Conservation (phyloP, 139 green algal genomes). For the Penium margaritaceum region DNA sequence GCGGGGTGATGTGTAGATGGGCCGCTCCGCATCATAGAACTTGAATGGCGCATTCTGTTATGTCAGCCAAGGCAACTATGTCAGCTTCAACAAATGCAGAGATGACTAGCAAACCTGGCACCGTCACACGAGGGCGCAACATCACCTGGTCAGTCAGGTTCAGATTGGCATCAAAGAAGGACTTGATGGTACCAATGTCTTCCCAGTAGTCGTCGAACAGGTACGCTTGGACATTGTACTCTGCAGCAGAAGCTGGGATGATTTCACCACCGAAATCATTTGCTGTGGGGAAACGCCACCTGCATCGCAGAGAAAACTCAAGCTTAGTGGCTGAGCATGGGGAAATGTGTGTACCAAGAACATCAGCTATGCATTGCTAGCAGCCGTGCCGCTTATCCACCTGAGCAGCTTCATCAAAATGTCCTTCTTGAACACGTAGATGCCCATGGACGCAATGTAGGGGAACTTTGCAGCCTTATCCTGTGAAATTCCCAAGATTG, state of each 20-base stretch:
- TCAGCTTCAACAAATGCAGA: no score
- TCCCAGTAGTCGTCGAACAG: slow-evolving; percentile 98
- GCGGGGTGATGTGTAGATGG: slow-evolving; percentile 96
- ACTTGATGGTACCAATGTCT: slow-evolving; percentile 94
- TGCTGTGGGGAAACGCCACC: slow-evolving; percentile 51
- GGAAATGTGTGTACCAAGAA: no score
- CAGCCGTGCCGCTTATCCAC: no score
- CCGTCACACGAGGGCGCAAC: no score
- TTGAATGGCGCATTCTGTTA: slow-evolving; percentile 76
- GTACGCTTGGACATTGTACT: slow-evolving; percentile 74
- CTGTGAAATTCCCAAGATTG: slow-evolving; percentile 63
- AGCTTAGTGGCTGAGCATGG: no score
- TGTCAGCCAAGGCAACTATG: no score
- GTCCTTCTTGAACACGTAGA: slow-evolving; percentile 99
- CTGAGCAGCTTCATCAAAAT: slow-evolving; percentile 67
- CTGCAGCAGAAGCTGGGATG: slow-evolving; percentile 67
- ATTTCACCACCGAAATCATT: slow-evolving; percentile 98
- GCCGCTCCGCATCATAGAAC: slow-evolving; percentile 91
- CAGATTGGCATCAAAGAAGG: slow-evolving; percentile 98
- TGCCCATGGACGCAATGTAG: slow-evolving; percentile 98
- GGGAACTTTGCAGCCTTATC: slow-evolving; percentile 61
- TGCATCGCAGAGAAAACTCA: no score
- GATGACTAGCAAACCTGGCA: no score
- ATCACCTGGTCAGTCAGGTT: slow-evolving; percentile 77
- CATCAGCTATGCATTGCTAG: no score